Conservation (phyloP, 192 early-diverging fungal genomes). For the Rhizoclosmatium globosum region DNA sequence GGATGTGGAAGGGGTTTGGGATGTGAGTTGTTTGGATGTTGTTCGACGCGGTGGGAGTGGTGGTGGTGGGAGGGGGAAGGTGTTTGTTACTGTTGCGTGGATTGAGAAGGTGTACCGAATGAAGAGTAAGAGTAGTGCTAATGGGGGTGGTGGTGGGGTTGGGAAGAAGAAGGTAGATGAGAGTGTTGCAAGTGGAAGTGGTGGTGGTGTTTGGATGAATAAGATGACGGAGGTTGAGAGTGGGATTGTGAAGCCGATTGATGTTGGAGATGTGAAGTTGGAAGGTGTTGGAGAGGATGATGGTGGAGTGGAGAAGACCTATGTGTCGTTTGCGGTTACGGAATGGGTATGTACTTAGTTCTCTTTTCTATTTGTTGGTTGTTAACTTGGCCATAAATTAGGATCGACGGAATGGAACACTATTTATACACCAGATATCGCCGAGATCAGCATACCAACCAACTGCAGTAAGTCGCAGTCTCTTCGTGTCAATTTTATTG, state of each 20-base stretch:
- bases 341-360: constrained; percentile 19
- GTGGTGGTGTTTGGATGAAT: neutral
- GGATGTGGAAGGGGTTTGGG: constrained; percentile 4
- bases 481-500: neutral
- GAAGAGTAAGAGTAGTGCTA: constrained; percentile 13
- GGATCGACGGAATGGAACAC: neutral
- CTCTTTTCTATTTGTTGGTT: neutral
- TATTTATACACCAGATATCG: constrained; percentile 3
- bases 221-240: neutral
- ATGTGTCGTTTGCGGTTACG: constrained; percentile 18
- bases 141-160: neutral
- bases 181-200: neutral
- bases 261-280: neutral
- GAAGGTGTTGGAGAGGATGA: constrained; percentile 11
- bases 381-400: neutral
- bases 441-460: neutral
- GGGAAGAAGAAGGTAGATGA: neutral
- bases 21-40: neutral
- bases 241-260: neutral
- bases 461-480: neutral
- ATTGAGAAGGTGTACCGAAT: constrained; percentile 29
- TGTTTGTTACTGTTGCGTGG: constrained; percentile 16
- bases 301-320: neutral
- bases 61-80: constrained; percentile 9
- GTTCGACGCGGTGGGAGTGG: neutral